A percentile compares a stretch with the other conserved stretches of the same genome.
phyloP scores from a whole-genome alignment of 2,329 filamentous ascomycete species.

The Colletotrichum falcatum region DNA sequence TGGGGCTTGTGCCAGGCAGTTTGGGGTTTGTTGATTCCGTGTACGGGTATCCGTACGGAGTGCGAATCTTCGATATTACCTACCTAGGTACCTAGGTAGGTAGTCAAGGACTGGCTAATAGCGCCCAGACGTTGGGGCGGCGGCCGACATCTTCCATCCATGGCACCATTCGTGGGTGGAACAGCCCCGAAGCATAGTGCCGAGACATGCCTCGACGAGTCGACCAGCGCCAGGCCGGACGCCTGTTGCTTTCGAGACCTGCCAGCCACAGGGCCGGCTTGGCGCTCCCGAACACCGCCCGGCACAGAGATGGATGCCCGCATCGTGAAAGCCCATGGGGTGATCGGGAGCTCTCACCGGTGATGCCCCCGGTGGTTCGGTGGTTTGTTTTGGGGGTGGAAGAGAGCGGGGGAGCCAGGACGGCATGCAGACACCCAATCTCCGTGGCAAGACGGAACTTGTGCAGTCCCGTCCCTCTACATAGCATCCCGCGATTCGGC shows the following conservation, averaged over 20 bases:
- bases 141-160: not conserved
- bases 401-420: too few relatives aligned
- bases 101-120: too few relatives aligned
- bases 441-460: not conserved
- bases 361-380: too few relatives aligned
- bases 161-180: not conserved
- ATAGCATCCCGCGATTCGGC: slow-evolving; percentile 6
- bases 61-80: too few relatives aligned
- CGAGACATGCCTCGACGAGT: slow-evolving; percentile 14
- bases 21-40: too few relatives aligned
- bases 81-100: too few relatives aligned
- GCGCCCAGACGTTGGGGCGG: too few relatives aligned
- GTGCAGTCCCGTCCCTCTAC: not conserved
- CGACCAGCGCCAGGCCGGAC: not conserved
- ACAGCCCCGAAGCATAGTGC: not conserved
- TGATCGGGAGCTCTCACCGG: slow-evolving; percentile 8
- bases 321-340: slow-evolving; percentile 18
- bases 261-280: slow-evolving; percentile 8
- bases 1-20: too few relatives aligned
- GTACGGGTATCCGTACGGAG: too few relatives aligned
- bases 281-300: slow-evolving; percentile 18
- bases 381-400: too few relatives aligned
- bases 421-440: slow-evolving; percentile 3
- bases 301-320: slow-evolving; percentile 20
- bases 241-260: not conserved